phyloP scores from a whole-genome alignment of 768 basidiomycete genomes.

The Termitomyces sp. region DNA sequence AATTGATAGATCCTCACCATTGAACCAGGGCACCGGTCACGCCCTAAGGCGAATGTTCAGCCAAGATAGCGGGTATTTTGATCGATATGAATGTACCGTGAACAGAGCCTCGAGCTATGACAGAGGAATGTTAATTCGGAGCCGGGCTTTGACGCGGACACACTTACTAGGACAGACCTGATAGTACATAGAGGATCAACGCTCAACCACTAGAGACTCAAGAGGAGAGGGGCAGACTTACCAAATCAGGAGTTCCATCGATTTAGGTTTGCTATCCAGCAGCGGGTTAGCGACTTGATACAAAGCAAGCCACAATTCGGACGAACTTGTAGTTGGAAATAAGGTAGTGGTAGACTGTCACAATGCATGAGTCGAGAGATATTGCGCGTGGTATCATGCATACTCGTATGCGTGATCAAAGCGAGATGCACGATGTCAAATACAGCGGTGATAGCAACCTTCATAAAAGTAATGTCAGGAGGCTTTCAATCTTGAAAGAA shows the following conservation, averaged over 20 bases:
- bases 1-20: constrained; percentile 29
- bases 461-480: background rate
- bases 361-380: background rate
- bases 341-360: constrained; percentile 20
- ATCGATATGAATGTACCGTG: constrained; percentile 31
- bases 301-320: background rate
- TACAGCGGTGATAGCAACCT: constrained; percentile 40
- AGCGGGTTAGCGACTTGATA: background rate
- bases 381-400: constrained; percentile 11
- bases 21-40: constrained; percentile 53
- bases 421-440: constrained; percentile 50
- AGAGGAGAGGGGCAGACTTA: constrained; percentile 10
- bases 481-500: background rate
- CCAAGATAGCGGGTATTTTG: background rate
- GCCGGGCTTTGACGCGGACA: background rate
- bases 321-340: constrained; percentile 20
- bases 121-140: background rate
- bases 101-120: constrained; percentile 45
- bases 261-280: constrained; percentile 21
- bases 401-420: constrained; percentile 46
- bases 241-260: constrained; percentile 27
- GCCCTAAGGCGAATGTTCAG: constrained; percentile 33
- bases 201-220: background rate
- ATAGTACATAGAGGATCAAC: constrained; percentile 1
- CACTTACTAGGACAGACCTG: constrained; percentile 40